Conservation (phyloP, 176 grass and related monocot genomes). For the Musa acuminata region DNA sequence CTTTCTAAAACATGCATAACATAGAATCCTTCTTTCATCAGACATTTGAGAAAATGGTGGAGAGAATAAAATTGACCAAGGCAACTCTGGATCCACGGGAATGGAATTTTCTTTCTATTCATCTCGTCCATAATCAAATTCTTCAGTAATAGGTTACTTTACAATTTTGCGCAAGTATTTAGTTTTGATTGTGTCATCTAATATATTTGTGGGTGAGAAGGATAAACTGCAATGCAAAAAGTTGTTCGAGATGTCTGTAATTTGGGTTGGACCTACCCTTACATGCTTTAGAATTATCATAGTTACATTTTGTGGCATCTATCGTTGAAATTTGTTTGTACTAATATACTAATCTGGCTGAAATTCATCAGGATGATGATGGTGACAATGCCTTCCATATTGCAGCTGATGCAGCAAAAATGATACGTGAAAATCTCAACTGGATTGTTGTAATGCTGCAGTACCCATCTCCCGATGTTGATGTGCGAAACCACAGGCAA, state of each 20-base stretch:
- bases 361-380: conserved; percentile 84
- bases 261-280: background rate
- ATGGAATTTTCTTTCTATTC: too few species aligned
- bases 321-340: background rate
- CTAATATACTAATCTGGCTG: conserved; percentile 20
- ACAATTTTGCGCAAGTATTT: background rate
- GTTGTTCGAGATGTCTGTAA: background rate
- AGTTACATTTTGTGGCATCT: background rate
- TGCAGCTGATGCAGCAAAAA: conserved; percentile 95
- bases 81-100: too few species aligned
- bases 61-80: too few species aligned
- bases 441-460: conserved; percentile 91
- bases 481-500: conserved; percentile 97
- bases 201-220: background rate
- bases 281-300: background rate
- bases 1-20: too few species aligned
- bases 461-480: conserved; percentile 63
- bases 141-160: background rate
- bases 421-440: conserved; percentile 93
- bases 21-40: too few species aligned
- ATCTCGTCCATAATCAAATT: background rate
- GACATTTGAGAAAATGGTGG: too few species aligned
- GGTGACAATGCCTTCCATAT: conserved; percentile 98
- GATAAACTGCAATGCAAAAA: background rate
- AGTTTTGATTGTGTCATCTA: background rate